Evolutionary conservation across 495 filamentous ascomycete species (phyloP), one percentile per base, ranked within the genome.

Genomic region (Aspergillus campestris): DNA sequence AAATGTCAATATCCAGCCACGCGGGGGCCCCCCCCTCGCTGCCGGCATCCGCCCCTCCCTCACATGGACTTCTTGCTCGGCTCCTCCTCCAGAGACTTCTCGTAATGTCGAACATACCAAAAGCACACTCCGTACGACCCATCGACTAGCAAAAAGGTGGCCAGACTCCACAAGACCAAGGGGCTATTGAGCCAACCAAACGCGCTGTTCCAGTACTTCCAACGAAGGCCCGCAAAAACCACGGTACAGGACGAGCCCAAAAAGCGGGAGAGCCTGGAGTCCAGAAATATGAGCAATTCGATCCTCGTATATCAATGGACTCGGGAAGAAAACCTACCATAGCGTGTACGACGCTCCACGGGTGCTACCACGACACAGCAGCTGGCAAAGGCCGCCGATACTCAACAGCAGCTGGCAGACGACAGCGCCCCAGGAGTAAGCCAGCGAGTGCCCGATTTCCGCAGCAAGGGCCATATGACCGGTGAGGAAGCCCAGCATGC

Each of bases 301-400:
- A n/a, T n/a, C n/a, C n/a, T n/a, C n/a, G n/a, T n/a, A n/a, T n/a
- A n/a, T n/a, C n/a, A n/a, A n/a, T n/a, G n/a, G n/a, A n/a, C n/a
- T n/a, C n/a, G n/a, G n/a, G 10, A 2, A 10, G 6, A 31, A 34
- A 35, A 38, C 42, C 11, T 46, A 51, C 48, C 42, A 51, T 13
- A 46, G 18, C 11, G 42, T 42, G 11, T 51, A 46, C 15, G 48
- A 51, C 6, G 48, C 48, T 24, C 48, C 40, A 8, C 45, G 50
- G 6, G 44, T 52, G 30, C 34, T 48, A 13, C 32, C 42, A 6
- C 50, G 40, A 36, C 14, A 44, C 7, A 52, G 15, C 7, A 52
- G 50, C 40, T 48, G 40, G 14, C 40, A 44, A 13, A 48, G 5
- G 24, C 38, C 28, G 34, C 44, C 44, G 5, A 44, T 24, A 15